A percentile compares a stretch with the other conserved stretches of the same genome.
These are phyloP conservation scores for Fusarium sp. DNA, from an alignment of 2,329 filamentous ascomycete genomes.

Conservation along the genomic window DNA sequence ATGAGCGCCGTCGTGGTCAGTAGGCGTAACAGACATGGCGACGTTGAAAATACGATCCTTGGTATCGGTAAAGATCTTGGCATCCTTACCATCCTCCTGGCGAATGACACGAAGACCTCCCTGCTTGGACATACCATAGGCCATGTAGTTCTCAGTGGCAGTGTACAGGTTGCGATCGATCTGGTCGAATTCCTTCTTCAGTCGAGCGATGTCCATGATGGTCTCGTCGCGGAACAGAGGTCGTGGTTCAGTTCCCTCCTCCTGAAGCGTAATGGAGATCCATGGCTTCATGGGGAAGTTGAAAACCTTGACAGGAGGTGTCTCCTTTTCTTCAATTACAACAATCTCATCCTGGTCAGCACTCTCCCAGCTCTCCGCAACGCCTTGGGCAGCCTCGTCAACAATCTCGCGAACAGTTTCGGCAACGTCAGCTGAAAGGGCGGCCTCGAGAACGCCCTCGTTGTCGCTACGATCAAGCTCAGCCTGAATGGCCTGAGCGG, in stretches of 20 bases:
- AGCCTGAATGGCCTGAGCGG: constrained; percentile 62
- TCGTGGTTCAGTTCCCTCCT: constrained; percentile 64
- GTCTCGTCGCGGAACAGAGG: constrained; percentile 79
- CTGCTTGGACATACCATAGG: constrained; percentile 93
- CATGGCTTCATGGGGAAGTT: constrained; percentile 98
- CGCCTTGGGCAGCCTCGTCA: constrained; percentile 62
- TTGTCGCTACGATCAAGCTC: constrained; percentile 67
- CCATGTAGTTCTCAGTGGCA: constrained; percentile 90
- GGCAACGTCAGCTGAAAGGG: constrained; percentile 52
- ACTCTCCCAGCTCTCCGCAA: constrained; percentile 93
- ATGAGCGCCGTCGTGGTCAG: constrained; percentile 66
- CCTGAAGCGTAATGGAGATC: constrained; percentile 84
- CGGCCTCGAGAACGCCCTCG: constrained; percentile 63
- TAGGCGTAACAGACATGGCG: constrained; percentile 77
- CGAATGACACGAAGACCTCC: constrained; percentile 93
- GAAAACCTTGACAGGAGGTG: constrained; percentile 80
- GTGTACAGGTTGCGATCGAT: constrained; percentile 93
- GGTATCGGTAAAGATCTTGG: constrained; percentile 90
- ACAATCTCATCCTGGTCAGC: constrained; percentile 77
- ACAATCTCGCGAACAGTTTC: constrained; percentile 54
- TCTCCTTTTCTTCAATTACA: constrained; percentile 73
- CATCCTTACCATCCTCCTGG: constrained; percentile 91
- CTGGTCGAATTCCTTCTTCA: constrained; percentile 98
- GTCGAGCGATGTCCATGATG: constrained; percentile 89
- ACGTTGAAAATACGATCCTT: constrained; percentile 97